phyloP scores from a whole-genome alignment of 2,329 filamentous ascomycete genomes.

The Peltaster fructicola region DNA sequence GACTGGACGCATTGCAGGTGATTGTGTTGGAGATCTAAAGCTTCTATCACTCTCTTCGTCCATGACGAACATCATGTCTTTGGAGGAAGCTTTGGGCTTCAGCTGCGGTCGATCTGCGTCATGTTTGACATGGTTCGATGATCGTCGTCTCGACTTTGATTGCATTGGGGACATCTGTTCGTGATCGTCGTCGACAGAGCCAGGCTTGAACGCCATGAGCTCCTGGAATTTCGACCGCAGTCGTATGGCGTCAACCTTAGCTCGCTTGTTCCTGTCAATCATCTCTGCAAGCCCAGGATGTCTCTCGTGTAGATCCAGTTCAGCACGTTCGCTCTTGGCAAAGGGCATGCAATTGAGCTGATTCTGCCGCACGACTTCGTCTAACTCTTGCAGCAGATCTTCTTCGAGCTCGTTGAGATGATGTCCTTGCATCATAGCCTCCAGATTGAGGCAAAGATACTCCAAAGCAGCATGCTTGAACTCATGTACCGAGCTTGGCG shows the following conservation, averaged over 20 bases:
- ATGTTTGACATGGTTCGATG: slow-evolving; percentile 22
- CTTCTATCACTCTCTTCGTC: slow-evolving; percentile 48
- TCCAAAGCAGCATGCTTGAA: slow-evolving; percentile 82
- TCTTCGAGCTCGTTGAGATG: slow-evolving; percentile 72
- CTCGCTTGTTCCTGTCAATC: slow-evolving; percentile 49
- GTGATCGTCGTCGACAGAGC: slow-evolving; percentile 45
- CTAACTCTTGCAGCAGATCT: slow-evolving; percentile 60
- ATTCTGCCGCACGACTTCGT: slow-evolving; percentile 62
- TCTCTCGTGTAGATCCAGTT: slow-evolving; percentile 45
- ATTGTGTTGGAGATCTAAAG: slow-evolving; percentile 9
- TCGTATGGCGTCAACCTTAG: slow-evolving; percentile 59
- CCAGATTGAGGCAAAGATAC: slow-evolving; percentile 81
- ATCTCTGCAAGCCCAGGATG: slow-evolving; percentile 46
- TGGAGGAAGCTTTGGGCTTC: slow-evolving; percentile 47
- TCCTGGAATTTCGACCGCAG: slow-evolving; percentile 47
- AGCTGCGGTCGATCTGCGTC: slow-evolving; percentile 45
- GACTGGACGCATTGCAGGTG: slow-evolving; percentile 13
- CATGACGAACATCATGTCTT: slow-evolving; percentile 86
- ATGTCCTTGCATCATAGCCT: slow-evolving; percentile 77
- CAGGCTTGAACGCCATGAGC: slow-evolving; percentile 44
- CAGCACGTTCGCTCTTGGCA: slow-evolving; percentile 55
- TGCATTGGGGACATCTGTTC: slow-evolving; percentile 26
- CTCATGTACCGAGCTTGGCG: slow-evolving; percentile 61
- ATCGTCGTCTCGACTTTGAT: slow-evolving; percentile 23
- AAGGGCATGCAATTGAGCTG: slow-evolving; percentile 64